phyloP scores from a whole-genome alignment of 1,284 basidiomycete genomes.

The Nidula niveotomentosa region DNA sequence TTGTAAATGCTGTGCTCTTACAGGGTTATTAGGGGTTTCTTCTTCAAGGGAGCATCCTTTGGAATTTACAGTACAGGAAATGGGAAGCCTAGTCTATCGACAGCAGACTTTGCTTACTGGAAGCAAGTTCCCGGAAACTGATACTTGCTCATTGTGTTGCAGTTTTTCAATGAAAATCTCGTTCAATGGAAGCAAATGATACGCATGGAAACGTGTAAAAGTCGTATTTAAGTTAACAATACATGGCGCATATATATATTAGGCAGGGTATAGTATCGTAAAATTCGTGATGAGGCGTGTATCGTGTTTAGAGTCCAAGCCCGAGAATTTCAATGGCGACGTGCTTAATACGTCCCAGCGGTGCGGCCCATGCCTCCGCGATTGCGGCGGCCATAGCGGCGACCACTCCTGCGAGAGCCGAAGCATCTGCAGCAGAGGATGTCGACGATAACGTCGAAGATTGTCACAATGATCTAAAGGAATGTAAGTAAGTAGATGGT shows the following conservation, averaged over 20 bases:
- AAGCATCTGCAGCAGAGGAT: constrained; percentile 63
- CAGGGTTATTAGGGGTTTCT: constrained; percentile 23
- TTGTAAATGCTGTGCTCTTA: background rate
- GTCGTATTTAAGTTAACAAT: too few relatives aligned
- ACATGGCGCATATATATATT: too few relatives aligned
- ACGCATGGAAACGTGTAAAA: too few relatives aligned
- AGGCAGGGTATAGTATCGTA: too few relatives aligned
- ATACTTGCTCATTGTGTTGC: background rate
- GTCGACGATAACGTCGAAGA: constrained; percentile 58
- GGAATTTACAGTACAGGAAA: constrained; percentile 37
- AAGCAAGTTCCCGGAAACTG: constrained; percentile 23
- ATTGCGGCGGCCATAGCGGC: constrained; percentile 26
- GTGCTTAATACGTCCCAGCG: background rate
- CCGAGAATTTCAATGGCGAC: background rate
- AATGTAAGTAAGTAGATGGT: background rate
- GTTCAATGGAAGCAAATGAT: too few relatives aligned
- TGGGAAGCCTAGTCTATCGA: constrained; percentile 28
- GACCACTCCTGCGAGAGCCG: constrained; percentile 36
- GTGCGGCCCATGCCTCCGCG: constrained; percentile 7
- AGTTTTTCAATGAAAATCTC: too few relatives aligned
- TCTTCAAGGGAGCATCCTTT: constrained; percentile 35
- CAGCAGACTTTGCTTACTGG: constrained; percentile 35
- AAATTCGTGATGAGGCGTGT: background rate
- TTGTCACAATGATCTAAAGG: constrained; percentile 56
- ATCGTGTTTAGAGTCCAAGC: background rate